phyloP scores from a whole-genome alignment of 768 basidiomycete genomes.

The Mycena belliarum region DNA sequence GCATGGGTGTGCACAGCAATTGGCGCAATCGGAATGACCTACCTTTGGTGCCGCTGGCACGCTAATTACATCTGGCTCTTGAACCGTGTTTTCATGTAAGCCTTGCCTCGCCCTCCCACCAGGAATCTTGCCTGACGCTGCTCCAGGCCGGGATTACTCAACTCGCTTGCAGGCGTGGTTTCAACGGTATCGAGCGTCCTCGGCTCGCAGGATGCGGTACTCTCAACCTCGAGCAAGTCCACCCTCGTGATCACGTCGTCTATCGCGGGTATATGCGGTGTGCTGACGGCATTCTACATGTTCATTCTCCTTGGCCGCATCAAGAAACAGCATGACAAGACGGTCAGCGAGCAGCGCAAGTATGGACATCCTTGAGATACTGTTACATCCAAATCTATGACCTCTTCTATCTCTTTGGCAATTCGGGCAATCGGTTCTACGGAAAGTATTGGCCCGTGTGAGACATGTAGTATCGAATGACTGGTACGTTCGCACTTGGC shows the following conservation, averaged over 20 bases:
- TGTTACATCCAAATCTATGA: too few species aligned
- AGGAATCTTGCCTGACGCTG: background rate
- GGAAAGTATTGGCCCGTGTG: too few species aligned
- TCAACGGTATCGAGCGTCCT: slow-evolving; percentile 55
- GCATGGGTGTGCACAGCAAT: slow-evolving; percentile 58
- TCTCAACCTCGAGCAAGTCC: slow-evolving; percentile 42
- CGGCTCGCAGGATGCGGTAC: slow-evolving; percentile 47
- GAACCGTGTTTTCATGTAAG: slow-evolving; percentile 59
- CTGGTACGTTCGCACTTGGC: too few species aligned
- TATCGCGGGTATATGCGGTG: slow-evolving; percentile 41
- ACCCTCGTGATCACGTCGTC: slow-evolving; percentile 50
- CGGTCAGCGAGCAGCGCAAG: slow-evolving; percentile 40
- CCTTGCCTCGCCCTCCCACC: background rate
- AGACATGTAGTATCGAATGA: too few species aligned
- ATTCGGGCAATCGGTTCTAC: too few species aligned
- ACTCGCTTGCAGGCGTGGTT: slow-evolving; percentile 58
- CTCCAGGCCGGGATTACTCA: slow-evolving; percentile 54
- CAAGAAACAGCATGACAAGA: slow-evolving; percentile 41
- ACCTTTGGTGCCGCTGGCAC: slow-evolving; percentile 61
- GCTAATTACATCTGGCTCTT: slow-evolving; percentile 60
- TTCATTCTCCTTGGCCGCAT: slow-evolving; percentile 46
- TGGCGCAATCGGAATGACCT: slow-evolving; percentile 54
- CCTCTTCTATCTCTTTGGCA: too few species aligned
- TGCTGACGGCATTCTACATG: slow-evolving; percentile 42
- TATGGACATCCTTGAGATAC: too few species aligned